These are phyloP conservation scores for Seiridium unicorne DNA, from an alignment of 2,329 filamentous ascomycete genomes.

Conservation along the genomic window DNA sequence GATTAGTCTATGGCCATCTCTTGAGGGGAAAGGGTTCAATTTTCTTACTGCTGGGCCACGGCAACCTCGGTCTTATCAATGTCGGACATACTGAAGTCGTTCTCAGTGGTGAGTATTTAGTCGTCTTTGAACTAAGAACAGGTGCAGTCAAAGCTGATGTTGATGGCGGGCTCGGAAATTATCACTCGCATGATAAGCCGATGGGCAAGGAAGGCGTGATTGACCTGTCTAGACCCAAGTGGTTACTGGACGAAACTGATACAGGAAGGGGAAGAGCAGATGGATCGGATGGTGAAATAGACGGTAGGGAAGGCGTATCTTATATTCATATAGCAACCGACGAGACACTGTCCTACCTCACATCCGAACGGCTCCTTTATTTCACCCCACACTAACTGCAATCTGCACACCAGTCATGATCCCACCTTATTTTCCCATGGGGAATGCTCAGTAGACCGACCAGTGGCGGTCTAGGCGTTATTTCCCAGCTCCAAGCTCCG, in stretches of 20 bases:
- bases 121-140: no score
- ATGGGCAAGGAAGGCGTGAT: no score
- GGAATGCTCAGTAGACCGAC: not conserved
- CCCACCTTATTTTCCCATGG: not conserved
- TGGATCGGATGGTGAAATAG: not conserved
- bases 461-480: not conserved
- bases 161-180: no score
- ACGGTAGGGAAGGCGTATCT: not conserved
- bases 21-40: not conserved
- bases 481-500: not conserved
- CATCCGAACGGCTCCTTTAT: not conserved
- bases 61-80: not conserved
- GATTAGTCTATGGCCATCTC: not conserved
- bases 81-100: not conserved
- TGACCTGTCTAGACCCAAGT: no score
- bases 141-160: no score
- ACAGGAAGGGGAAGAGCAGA: not conserved
- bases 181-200: no score
- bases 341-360: not conserved
- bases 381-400: not conserved
- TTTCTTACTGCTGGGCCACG: not conserved
- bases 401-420: not conserved
- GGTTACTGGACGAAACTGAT: no score
- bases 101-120: not conserved
- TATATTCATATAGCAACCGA: not conserved